Evolutionary conservation across 495 filamentous ascomycete species (phyloP).

Genomic region (Aspergillus incahuasiensis): DNA sequence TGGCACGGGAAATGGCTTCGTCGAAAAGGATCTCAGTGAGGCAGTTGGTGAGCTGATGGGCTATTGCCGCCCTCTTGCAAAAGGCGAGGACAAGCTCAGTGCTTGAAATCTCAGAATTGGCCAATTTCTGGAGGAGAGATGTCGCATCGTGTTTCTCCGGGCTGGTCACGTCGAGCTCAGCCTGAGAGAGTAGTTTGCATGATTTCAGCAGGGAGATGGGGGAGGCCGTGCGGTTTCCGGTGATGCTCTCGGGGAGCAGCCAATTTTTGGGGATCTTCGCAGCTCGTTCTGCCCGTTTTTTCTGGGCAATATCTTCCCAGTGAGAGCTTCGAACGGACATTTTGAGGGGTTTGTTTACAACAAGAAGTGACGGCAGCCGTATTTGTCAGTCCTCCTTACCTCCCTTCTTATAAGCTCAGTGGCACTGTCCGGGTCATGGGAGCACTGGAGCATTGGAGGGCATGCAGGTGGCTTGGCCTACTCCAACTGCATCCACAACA

Average conservation of each 20-base stretch:
- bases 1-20: conserved; percentile 30
- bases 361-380: no score
- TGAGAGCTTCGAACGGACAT: no score
- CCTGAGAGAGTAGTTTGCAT: not conserved
- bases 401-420: no score
- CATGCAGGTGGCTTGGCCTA: no score
- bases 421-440: no score
- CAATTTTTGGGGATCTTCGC: not conserved
- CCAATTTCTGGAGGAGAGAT: not conserved
- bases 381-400: no score
- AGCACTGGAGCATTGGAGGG: no score
- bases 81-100: not conserved
- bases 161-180: not conserved
- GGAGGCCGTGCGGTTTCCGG: not conserved
- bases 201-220: not conserved
- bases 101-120: not conserved
- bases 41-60: conserved; percentile 22
- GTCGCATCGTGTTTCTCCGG: no score
- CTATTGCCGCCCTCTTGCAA: not conserved
- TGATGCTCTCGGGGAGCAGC: not conserved
- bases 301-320: no score
- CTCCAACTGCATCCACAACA: no score
- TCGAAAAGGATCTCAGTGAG: conserved; percentile 39
- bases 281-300: not conserved
- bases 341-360: no score